Conservation (phyloP, 768 basidiomycete genomes). For the Amanita molliuscula region DNA sequence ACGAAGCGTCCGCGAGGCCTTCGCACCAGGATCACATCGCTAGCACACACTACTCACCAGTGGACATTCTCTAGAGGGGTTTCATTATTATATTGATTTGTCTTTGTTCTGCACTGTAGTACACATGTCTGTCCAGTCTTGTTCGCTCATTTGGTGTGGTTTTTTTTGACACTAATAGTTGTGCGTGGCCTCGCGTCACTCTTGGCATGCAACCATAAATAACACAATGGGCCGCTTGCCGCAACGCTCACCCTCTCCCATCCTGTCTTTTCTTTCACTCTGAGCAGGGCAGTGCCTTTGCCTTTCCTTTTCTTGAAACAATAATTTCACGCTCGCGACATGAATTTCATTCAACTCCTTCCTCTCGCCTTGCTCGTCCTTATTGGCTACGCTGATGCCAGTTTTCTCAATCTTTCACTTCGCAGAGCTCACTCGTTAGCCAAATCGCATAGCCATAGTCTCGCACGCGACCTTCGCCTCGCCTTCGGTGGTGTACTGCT, state of each 20-base stretch:
- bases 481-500: constrained; percentile 48
- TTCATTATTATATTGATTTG: constrained; percentile 2
- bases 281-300: constrained; percentile 2
- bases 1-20: constrained; percentile 75
- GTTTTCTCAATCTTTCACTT: constrained; percentile 31
- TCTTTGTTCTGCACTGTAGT: not conserved
- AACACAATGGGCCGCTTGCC: not conserved
- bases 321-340: constrained; percentile 12
- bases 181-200: not conserved
- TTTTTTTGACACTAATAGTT: not conserved
- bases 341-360: constrained; percentile 20
- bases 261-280: constrained; percentile 9
- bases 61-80: not conserved
- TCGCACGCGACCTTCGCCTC: constrained; percentile 61
- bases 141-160: constrained; percentile 2
- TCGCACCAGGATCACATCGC: constrained; percentile 54
- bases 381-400: constrained; percentile 15
- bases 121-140: not conserved
- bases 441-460: constrained; percentile 42
- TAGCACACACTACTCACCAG: constrained; percentile 14
- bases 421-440: constrained; percentile 44
- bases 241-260: constrained; percentile 2
- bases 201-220: not conserved
- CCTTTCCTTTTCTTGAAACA: not conserved
- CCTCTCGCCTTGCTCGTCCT: constrained; percentile 26